These are phyloP conservation scores for Schwanniomyces yamadae DNA, from an alignment of 805 yeast genomes.

Conservation along the genomic window DNA sequence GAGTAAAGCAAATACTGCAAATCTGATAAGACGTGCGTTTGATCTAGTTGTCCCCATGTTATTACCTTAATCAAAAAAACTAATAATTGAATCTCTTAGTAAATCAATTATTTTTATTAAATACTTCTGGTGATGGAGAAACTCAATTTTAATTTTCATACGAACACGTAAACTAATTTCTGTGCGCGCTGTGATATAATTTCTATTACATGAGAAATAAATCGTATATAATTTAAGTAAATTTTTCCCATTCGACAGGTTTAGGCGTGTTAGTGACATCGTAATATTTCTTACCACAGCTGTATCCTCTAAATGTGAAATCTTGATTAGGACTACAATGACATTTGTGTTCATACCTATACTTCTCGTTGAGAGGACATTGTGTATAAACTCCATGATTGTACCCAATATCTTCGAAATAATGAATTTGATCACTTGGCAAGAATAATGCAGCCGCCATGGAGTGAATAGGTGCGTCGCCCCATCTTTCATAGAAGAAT, in stretches of 20 bases:
- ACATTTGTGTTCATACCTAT: constrained; percentile 58
- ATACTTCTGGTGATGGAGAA: too few relatives aligned
- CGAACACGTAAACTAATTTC: constrained; percentile 2
- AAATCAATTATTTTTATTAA: too few relatives aligned
- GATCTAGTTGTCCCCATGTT: constrained; percentile 28
- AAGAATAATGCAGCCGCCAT: constrained; percentile 80
- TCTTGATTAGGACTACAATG: constrained; percentile 64
- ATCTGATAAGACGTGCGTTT: constrained; percentile 38
- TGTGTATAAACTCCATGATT: constrained; percentile 71
- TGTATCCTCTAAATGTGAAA: constrained; percentile 47
- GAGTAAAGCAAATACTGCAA: constrained; percentile 36
- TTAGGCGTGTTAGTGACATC: constrained; percentile 29
- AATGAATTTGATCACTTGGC: constrained; percentile 65
- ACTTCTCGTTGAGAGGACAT: constrained; percentile 63
- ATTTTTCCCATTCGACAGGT: constrained; percentile 30
- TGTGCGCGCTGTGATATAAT: too few relatives aligned
- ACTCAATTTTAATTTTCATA: not conserved
- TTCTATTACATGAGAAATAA: not conserved
- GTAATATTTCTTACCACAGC: constrained; percentile 32
- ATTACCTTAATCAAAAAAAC: not conserved
- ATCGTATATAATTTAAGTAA: constrained; percentile 1
- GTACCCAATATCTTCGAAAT: constrained; percentile 78
- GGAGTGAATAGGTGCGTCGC: constrained; percentile 91
- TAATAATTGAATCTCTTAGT: too few relatives aligned
- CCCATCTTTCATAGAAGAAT: constrained; percentile 93